Percentiles rank a stretch among this genome's conserved stretches.
Conservation (phyloP, 2,329 filamentous ascomycete species). For the Stagonosporopsis tanaceti region DNA sequence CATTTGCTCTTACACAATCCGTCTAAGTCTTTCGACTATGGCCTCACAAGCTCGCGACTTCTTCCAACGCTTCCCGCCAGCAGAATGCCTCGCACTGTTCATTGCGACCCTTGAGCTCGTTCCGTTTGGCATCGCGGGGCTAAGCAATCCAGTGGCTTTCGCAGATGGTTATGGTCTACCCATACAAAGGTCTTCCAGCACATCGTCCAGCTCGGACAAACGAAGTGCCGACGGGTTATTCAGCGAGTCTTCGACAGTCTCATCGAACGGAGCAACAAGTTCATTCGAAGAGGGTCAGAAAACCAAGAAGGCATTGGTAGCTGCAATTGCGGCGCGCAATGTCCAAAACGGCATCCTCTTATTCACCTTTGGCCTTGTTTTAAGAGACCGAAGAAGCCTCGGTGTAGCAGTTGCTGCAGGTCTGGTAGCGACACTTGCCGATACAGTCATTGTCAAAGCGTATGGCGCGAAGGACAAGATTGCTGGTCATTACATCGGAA, state of each 20-base stretch:
- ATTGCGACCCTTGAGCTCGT: slow-evolving; percentile 34
- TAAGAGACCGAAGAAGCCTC: slow-evolving; percentile 32
- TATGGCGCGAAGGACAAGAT: slow-evolving; percentile 34
- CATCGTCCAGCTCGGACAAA: slow-evolving; percentile 9
- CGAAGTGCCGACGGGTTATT: slow-evolving; percentile 1
- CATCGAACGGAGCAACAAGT: neutral
- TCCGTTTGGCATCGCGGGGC: slow-evolving; percentile 31
- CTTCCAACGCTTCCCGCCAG: slow-evolving; percentile 31
- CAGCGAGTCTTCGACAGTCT: slow-evolving; percentile 3
- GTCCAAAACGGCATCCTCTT: slow-evolving; percentile 32
- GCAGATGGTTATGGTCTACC: slow-evolving; percentile 31
- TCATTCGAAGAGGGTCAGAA: slow-evolving; percentile 22
- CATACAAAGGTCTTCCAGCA: slow-evolving; percentile 10
- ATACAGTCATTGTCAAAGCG: slow-evolving; percentile 30
- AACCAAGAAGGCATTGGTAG: slow-evolving; percentile 33
- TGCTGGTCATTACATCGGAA: slow-evolving; percentile 31
- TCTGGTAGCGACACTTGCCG: slow-evolving; percentile 31
- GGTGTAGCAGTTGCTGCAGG: slow-evolving; percentile 33
- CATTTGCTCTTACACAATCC: no score
- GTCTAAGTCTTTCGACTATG: slow-evolving; percentile 18
- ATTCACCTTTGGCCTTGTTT: slow-evolving; percentile 29
- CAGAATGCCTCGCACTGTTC: slow-evolving; percentile 35
- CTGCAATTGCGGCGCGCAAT: slow-evolving; percentile 36
- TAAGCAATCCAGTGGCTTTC: slow-evolving; percentile 27
- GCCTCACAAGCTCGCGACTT: slow-evolving; percentile 25